phyloP scores from a whole-genome alignment of 1,139 yeast genomes.

The Saccharomycopsis phalli region DNA sequence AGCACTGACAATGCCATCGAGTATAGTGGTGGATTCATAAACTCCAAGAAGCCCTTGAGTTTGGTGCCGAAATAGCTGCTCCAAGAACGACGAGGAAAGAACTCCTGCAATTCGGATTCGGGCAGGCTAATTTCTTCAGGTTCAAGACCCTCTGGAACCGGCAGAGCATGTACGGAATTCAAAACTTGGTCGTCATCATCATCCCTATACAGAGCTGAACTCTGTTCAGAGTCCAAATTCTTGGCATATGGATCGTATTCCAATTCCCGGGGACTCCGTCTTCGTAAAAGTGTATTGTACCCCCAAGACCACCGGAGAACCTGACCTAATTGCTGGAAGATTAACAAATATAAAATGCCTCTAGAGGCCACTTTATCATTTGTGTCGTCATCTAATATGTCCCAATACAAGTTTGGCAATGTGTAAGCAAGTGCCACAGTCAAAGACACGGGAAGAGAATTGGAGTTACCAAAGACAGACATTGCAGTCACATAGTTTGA shows the following conservation, averaged over 20 bases:
- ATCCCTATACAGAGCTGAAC: neutral
- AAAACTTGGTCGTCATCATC: neutral
- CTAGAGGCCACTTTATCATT: slow-evolving; percentile 70
- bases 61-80: neutral
- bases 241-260: slow-evolving; percentile 18
- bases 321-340: slow-evolving; percentile 82
- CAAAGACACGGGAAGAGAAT: slow-evolving; percentile 60
- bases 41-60: slow-evolving; percentile 28
- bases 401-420: slow-evolving; percentile 68
- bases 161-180: slow-evolving; percentile 13
- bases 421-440: slow-evolving; percentile 66
- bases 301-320: slow-evolving; percentile 89
- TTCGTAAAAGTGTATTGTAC: slow-evolving; percentile 61
- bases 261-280: slow-evolving; percentile 37
- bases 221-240: neutral
- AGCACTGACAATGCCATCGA: slow-evolving; percentile 79
- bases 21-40: slow-evolving; percentile 94
- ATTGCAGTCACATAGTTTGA: slow-evolving; percentile 77
- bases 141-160: neutral
- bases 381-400: slow-evolving; percentile 54
- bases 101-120: neutral
- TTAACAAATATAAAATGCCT: slow-evolving; percentile 66
- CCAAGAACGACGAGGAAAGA: neutral
- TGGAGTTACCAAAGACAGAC: slow-evolving; percentile 83
- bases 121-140: neutral